Percentiles rank a stretch among this genome's conserved stretches.
These are phyloP conservation scores for Alternaria sp. DNA, from an alignment of 2,329 filamentous ascomycete species.

Conservation along the genomic window DNA sequence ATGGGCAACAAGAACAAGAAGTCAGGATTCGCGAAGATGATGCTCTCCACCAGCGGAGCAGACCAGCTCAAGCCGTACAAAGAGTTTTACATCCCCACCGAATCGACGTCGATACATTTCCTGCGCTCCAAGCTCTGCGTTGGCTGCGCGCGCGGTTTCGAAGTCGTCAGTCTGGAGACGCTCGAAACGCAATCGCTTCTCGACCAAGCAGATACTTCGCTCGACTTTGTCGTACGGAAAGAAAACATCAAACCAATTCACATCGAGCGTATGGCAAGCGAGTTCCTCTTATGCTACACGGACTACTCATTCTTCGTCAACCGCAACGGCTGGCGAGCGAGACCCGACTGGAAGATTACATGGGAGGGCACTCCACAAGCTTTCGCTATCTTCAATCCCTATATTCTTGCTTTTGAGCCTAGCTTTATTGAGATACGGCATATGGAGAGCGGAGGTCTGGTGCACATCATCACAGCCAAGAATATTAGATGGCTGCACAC, in stretches of 20 bases:
- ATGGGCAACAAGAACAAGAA: conserved; percentile 95
- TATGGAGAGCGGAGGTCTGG: conserved; percentile 88
- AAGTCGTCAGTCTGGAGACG: conserved; percentile 95
- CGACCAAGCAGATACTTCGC: conserved; percentile 95
- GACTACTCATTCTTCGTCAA: conserved; percentile 99
- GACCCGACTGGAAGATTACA: conserved; percentile 95
- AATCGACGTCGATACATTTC: conserved; percentile 98
- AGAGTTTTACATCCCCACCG: conserved; percentile 98
- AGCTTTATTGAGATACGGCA: conserved; percentile 98
- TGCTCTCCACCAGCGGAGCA: conserved; percentile 85
- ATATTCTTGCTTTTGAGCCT: conserved; percentile 95
- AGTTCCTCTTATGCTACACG: conserved; percentile 97
- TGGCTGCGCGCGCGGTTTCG: conserved; percentile 93
- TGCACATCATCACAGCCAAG: conserved; percentile 95
- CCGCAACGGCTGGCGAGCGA: conserved; percentile 94
- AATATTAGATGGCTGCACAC: conserved; percentile 98
- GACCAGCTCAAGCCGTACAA: conserved; percentile 85
- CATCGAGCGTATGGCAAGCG: conserved; percentile 95
- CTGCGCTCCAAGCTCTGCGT: conserved; percentile 96
- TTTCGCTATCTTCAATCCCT: conserved; percentile 95
- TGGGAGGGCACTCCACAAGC: conserved; percentile 95
- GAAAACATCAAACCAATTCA: conserved; percentile 95
- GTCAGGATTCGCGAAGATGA: conserved; percentile 94
- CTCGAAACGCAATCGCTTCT: conserved; percentile 97
- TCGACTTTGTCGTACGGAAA: conserved; percentile 94